phyloP scores from a whole-genome alignment of 192 early-diverging fungal genomes.

The Helicostylum pulchrum region DNA sequence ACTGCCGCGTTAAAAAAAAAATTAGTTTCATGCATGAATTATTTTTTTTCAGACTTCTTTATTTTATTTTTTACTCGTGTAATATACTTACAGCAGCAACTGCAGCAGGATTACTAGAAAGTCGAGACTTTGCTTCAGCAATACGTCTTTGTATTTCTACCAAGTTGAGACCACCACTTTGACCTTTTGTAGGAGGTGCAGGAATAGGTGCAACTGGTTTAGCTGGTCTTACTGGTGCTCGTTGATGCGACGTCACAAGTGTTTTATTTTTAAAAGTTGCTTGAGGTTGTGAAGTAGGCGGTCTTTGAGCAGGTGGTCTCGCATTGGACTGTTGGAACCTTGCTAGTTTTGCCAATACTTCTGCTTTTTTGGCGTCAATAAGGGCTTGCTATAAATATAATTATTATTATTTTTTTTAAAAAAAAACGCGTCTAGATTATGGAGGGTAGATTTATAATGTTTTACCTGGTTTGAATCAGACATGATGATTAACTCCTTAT shows the following conservation, averaged over 20 bases:
- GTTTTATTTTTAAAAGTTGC: background rate
- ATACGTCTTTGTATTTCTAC: slow-evolving; percentile 49
- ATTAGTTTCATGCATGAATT: slow-evolving; percentile 17
- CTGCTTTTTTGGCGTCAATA: slow-evolving; percentile 48
- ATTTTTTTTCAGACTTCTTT: background rate
- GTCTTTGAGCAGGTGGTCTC: slow-evolving; percentile 1
- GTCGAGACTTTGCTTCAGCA: slow-evolving; percentile 40
- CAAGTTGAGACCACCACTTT: slow-evolving; percentile 40
- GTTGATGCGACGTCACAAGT: slow-evolving; percentile 18
- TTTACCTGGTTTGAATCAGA: no score
- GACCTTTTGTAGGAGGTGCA: slow-evolving; percentile 23
- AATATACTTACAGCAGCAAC: background rate
- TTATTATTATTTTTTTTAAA: background rate
- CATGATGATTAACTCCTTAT: no score
- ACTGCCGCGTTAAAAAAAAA: background rate
- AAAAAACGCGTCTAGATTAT: no score
- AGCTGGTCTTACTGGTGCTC: slow-evolving; percentile 21
- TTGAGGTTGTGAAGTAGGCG: slow-evolving; percentile 11
- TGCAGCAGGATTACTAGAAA: slow-evolving; percentile 5
- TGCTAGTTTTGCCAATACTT: slow-evolving; percentile 67
- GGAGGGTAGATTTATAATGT: no score
- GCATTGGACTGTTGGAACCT: slow-evolving; percentile 5
- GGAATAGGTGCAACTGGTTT: background rate
- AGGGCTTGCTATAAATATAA: background rate
- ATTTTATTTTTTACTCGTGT: background rate